These are phyloP conservation scores for Boletus sp. DNA, from an alignment of 1,284 basidiomycete genomes.

Conservation along the genomic window DNA sequence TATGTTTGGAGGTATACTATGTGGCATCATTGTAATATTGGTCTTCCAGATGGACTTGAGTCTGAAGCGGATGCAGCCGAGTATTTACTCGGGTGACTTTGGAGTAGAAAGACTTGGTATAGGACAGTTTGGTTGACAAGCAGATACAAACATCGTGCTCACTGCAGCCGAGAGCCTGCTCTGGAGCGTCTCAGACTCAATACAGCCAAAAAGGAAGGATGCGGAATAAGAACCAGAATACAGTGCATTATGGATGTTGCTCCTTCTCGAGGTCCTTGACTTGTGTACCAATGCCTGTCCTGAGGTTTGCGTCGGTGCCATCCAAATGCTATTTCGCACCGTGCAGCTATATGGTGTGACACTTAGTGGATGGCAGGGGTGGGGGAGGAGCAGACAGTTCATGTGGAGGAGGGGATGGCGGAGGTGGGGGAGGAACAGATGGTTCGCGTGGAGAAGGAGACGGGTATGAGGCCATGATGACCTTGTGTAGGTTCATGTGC, in stretches of 20 bases:
- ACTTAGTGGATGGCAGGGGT: too few species aligned
- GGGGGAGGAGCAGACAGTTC: too few species aligned
- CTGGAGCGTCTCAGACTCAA: conserved; percentile 94
- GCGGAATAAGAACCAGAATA: conserved; percentile 69
- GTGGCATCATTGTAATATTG: conserved; percentile 55
- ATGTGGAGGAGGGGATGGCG: too few species aligned
- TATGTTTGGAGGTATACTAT: conserved; percentile 61
- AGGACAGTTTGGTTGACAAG: conserved; percentile 88
- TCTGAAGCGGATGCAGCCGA: conserved; percentile 35
- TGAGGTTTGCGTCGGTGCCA: conserved; percentile 91
- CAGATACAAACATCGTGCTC: conserved; percentile 94
- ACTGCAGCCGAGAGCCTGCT: conserved; percentile 89
- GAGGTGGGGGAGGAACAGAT: too few species aligned
- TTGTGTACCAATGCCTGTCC: conserved; percentile 82
- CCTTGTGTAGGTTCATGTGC: conserved; percentile 38
- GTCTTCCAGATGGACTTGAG: conserved; percentile 33
- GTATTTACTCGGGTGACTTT: too few species aligned
- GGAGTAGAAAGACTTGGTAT: too few species aligned
- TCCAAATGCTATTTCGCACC: conserved; percentile 93
- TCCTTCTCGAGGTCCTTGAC: conserved; percentile 82
- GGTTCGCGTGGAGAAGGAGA: too few species aligned
- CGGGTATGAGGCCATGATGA: too few species aligned
- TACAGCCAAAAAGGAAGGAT: conserved; percentile 77
- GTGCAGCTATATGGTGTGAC: conserved; percentile 91
- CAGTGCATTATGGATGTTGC: conserved; percentile 89